Evolutionary conservation across 2,329 filamentous ascomycete species (phyloP).

Genomic region (Penicillium hordei): DNA sequence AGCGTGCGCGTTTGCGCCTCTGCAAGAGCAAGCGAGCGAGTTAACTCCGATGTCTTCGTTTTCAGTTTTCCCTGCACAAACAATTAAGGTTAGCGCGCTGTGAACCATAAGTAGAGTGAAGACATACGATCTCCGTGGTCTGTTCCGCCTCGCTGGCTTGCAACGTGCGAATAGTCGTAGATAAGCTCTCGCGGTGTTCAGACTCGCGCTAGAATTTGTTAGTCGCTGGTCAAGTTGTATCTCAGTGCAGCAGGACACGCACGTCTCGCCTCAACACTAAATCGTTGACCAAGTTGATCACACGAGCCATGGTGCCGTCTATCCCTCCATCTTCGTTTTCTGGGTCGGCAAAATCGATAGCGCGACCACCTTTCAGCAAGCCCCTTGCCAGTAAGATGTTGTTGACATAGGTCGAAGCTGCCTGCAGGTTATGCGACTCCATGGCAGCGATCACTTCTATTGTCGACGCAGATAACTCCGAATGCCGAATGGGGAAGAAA

Average conservation of each 20-base stretch:
- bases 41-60: conserved; percentile 56
- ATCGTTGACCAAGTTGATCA: conserved; percentile 94
- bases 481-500: conserved; percentile 44
- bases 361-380: conserved; percentile 56
- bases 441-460: conserved; percentile 31
- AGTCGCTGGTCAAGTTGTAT: conserved; percentile 6
- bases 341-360: conserved; percentile 77
- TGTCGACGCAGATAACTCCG: conserved; percentile 13
- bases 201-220: conserved; percentile 68
- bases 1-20: conserved; percentile 71
- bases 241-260: conserved; percentile 37
- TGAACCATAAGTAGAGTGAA: not conserved
- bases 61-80: conserved; percentile 51
- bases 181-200: conserved; percentile 80
- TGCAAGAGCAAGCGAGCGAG: conserved; percentile 56
- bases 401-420: conserved; percentile 64
- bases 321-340: conserved; percentile 60
- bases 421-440: conserved; percentile 55
- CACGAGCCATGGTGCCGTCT: conserved; percentile 72
- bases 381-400: conserved; percentile 65
- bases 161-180: conserved; percentile 71
- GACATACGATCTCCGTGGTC: conserved; percentile 63
- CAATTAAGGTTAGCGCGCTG: not conserved
- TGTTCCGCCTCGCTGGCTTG: conserved; percentile 74
- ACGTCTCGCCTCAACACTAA: conserved; percentile 87